These are phyloP conservation scores for Ustilago vetiveriae DNA, from an alignment of 1,284 basidiomycete species.

Conservation along the genomic window DNA sequence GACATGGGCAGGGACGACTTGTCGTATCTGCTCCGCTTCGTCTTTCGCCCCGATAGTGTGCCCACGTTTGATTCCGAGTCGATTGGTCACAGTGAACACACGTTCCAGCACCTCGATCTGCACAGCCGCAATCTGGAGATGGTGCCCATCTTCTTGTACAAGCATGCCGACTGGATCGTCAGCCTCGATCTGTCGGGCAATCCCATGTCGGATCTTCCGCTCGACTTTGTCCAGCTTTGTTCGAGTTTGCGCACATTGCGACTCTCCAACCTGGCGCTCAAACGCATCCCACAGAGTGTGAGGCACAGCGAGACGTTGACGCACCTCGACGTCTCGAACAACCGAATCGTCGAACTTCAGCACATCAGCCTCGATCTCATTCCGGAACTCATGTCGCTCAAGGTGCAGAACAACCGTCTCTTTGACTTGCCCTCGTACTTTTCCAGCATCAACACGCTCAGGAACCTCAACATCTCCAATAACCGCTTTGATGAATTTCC, in stretches of 20 bases:
- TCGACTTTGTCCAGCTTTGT: constrained; percentile 94
- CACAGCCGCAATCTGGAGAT: constrained; percentile 84
- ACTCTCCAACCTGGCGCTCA: constrained; percentile 92
- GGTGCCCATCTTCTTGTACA: constrained; percentile 88
- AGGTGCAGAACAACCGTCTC: constrained; percentile 91
- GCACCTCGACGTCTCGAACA: constrained; percentile 89
- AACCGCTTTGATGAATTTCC: constrained; percentile 92
- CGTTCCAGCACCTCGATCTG: constrained; percentile 84
- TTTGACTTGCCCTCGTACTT: constrained; percentile 88
- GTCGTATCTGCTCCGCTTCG: constrained; percentile 86
- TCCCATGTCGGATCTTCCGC: constrained; percentile 93
- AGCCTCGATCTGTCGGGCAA: constrained; percentile 91
- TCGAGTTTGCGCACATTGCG: constrained; percentile 83
- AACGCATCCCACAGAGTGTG: constrained; percentile 87
- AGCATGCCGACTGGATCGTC: constrained; percentile 84
- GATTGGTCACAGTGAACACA: constrained; percentile 60
- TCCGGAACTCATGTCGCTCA: constrained; percentile 77
- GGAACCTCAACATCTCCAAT: constrained; percentile 91
- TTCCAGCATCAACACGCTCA: constrained; percentile 76
- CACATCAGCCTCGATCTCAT: constrained; percentile 85
- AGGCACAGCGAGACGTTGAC: constrained; percentile 79
- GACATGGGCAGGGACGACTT: constrained; percentile 83
- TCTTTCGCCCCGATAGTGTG: constrained; percentile 76
- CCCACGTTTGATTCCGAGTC: constrained; percentile 57
- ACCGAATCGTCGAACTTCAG: constrained; percentile 88